phyloP scores from a whole-genome alignment of 2,329 filamentous ascomycete genomes.

The Hymenoscyphus scutula region DNA sequence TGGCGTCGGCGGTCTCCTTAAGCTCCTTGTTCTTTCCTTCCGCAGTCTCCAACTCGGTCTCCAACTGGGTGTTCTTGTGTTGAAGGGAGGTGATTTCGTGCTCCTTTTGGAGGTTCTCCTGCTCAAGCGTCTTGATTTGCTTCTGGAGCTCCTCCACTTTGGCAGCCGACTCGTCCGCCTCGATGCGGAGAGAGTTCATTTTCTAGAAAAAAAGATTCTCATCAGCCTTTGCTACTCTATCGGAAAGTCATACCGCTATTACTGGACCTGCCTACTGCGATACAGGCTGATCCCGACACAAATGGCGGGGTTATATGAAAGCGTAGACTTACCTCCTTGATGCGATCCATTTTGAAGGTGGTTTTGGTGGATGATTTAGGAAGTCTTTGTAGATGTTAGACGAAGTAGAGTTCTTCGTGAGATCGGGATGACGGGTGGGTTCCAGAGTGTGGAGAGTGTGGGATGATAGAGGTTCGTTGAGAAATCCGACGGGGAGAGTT shows the following conservation, averaged over 20 bases:
- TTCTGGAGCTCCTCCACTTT: constrained; percentile 84
- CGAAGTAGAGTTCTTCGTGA: background rate
- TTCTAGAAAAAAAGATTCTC: constrained; percentile 53
- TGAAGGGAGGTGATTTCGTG: constrained; percentile 95
- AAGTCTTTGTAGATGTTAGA: constrained; percentile 16
- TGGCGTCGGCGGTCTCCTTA: constrained; percentile 83
- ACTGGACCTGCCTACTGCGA: constrained; percentile 15
- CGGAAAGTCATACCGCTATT: background rate
- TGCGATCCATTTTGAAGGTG: constrained; percentile 70
- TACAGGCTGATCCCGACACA: constrained; percentile 21
- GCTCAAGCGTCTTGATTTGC: constrained; percentile 87
- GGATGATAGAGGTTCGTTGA: constrained; percentile 9
- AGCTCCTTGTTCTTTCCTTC: constrained; percentile 79
- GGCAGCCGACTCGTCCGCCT: constrained; percentile 80
- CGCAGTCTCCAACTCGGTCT: constrained; percentile 88
- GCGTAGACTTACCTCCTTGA: constrained; percentile 72
- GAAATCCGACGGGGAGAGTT: background rate
- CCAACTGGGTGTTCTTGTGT: constrained; percentile 92
- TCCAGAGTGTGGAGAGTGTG: constrained; percentile 5
- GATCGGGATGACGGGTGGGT: constrained; percentile 11
- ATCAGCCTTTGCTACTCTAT: constrained; percentile 16
- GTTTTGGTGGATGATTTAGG: constrained; percentile 8
- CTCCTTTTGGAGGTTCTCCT: constrained; percentile 95
- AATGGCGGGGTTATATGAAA: constrained; percentile 34
- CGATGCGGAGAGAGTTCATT: constrained; percentile 91